Percentiles rank a stretch among this genome's conserved stretches.
Evolutionary conservation across 352 stramenopile species (phyloP).

Genomic region (Detonula confervacea): DNA sequence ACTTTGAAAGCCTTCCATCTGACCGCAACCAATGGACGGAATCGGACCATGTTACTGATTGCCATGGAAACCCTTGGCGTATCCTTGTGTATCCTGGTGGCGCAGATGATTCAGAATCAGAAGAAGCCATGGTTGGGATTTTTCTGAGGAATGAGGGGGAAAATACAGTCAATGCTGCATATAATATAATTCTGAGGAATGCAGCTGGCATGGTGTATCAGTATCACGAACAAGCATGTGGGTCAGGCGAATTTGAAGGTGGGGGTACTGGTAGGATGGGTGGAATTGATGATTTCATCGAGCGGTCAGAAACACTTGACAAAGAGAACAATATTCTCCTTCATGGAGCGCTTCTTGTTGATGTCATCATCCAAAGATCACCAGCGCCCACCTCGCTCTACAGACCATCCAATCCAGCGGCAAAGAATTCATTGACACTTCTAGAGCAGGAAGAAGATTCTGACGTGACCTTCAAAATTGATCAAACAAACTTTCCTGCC

Average conservation of each 20-base stretch:
- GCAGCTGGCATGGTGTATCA: too few species aligned
- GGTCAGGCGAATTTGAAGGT: not conserved
- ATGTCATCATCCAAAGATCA: not conserved
- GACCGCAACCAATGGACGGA: too few species aligned
- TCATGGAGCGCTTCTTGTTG: not conserved
- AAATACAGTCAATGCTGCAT: too few species aligned
- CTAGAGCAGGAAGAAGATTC: constrained; percentile 2
- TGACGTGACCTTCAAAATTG: constrained; percentile 4
- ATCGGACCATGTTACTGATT: too few species aligned
- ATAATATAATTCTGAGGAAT: too few species aligned
- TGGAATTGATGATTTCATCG: not conserved
- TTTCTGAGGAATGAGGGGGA: too few species aligned
- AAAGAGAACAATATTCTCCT: not conserved
- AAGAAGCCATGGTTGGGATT: too few species aligned
- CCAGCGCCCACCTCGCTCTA: not conserved
- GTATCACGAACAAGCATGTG: not conserved
- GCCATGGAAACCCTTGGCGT: too few species aligned
- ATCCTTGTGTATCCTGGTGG: too few species aligned
- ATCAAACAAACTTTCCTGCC: constrained; percentile 3
- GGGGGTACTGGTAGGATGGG: too few species aligned
- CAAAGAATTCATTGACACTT: constrained; percentile 7
- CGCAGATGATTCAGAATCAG: too few species aligned
- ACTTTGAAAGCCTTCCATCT: too few species aligned
- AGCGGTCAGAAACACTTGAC: not conserved
- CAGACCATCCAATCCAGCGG: not conserved